Evolutionary conservation across 2,329 filamentous ascomycete species (phyloP).

Genomic region (Huntiella bhutanensis): DNA sequence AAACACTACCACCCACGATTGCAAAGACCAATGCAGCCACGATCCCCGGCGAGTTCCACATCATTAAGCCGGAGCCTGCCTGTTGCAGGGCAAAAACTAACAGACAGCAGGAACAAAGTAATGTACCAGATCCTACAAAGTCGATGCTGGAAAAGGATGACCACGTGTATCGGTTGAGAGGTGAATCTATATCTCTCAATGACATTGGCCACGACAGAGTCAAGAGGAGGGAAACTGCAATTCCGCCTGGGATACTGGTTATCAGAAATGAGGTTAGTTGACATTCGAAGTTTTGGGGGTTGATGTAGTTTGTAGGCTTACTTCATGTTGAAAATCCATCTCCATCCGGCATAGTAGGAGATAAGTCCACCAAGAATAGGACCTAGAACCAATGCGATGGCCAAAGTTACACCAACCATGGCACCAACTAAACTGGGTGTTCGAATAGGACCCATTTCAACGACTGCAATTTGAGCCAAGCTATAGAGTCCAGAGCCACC

Average conservation of each 20-base stretch:
- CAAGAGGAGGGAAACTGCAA: constrained; percentile 25
- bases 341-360: constrained; percentile 33
- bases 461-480: constrained; percentile 35
- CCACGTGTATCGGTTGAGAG: constrained; percentile 17
- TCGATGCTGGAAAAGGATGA: constrained; percentile 30
- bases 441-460: constrained; percentile 35
- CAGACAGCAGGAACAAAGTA: constrained; percentile 32
- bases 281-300: background rate
- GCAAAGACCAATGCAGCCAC: constrained; percentile 29
- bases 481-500: constrained; percentile 44
- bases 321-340: constrained; percentile 45
- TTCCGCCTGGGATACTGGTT: constrained; percentile 27
- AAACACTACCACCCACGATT: constrained; percentile 27
- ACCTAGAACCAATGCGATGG: constrained; percentile 37
- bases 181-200: constrained; percentile 5
- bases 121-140: constrained; percentile 29
- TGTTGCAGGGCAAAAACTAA: constrained; percentile 38
- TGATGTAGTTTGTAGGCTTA: constrained; percentile 16
- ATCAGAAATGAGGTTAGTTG: background rate
- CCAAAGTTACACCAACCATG: constrained; percentile 35
- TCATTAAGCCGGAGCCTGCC: constrained; percentile 30
- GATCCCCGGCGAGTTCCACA: constrained; percentile 34
- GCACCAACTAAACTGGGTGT: constrained; percentile 35
- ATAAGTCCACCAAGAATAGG: constrained; percentile 39
- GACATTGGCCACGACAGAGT: constrained; percentile 13